Evolutionary conservation across 108 stramenopile species (phyloP), one percentile per base, ranked within the genome.

Genomic region (Halocafeteria seosinensis): DNA sequence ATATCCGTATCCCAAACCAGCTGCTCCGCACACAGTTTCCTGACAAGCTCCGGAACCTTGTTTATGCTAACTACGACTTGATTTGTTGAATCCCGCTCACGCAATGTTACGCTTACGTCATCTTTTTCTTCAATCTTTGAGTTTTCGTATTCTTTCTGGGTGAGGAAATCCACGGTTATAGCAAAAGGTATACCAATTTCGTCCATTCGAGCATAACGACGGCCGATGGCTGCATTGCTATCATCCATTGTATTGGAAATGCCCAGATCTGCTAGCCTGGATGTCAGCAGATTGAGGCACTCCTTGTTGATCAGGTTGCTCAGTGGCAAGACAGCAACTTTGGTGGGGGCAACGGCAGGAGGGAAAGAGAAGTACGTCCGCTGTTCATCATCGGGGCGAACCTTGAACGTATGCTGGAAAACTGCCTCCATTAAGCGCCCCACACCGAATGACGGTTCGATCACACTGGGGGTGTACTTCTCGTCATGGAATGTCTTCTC

Each of bases 391-490:
- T 5, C 53, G 11, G 57, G 27, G 6, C 98, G 85, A 65, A 84
- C 71, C 66, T 89, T 88, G 75, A 99, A 99, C 50, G 87, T 88
- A 78, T 99, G 98, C 75, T 99, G 94, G 52, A 99, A 73, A 35
- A 99, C 75, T 9, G 91, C 88, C 70, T 99, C 90, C 63, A 99
- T 68, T 63, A 99, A 87, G 51, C 98, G 88, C 42, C 98, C 98
- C 80, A 99, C 95, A 35, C 98, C 98, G 73, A 95, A 99, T 11
- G 92, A 94, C 2, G 98, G 98, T 75, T 99, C 98, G 69, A 99
- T 95, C 23, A 99, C 94, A 53, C 87, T 88, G 30, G 94, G 94
- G 57, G 88, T 92, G 77, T 87, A 99, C 73, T 94, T 95, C 61
- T 81, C 79, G 73, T 92, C 91, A 59, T 90, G 85, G 30, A 99